Evolutionary conservation across 805 yeast species (phyloP), one percentile per base, ranked within the genome.

Genomic region (Zygosaccharomyces gambellarensis): DNA sequence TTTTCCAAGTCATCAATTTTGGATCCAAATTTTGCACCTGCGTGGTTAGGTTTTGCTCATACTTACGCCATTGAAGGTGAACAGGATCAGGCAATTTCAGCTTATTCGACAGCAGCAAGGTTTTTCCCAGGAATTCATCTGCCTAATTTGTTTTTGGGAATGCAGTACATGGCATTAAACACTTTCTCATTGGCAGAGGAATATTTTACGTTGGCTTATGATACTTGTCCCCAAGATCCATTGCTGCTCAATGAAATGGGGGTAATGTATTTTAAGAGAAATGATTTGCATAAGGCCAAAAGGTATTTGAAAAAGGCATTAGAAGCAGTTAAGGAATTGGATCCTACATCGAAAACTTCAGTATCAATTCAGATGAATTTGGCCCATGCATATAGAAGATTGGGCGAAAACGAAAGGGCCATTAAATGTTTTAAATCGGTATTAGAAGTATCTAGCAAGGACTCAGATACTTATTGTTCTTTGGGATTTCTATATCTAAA

Each of bases 21-120:
- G 52, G 85, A 89, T 60, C 95, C 99, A 2, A 87, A 83, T 56
- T 90, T 87, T 70, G 95, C 94, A 0, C 92, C 87, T 46, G 96
- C 98, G 1, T 94, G 99, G 99, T 82, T 94, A 30, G 99, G 97
- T 2, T 94, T 94, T 71, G 98, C 98, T 1, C 98, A 92, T 62
- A 90, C 98, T 0, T 94, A 90, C 77, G 97, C 97, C 0, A 84
- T 87, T 2, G 99, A 94, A 65, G 95, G 97, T n/a, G 99, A 94
- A 68, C 97, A 94, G 65, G 99, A 94, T 65, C 98, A 94, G 68
- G 98, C 98, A 1, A 85, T 94, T 21, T 85, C 97, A 49, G 98
- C 98, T 0, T 94, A 90, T 68, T 90, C 98, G 1, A 90, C 96
- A 10, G 97, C 97, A 0, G 89, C 96, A 1, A 73, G 97, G 53